A percentile compares a stretch with the other conserved stretches of the same genome.
phyloP scores from a whole-genome alignment of 345 rosid genomes.

The Cardiospermum halicacabum region DNA sequence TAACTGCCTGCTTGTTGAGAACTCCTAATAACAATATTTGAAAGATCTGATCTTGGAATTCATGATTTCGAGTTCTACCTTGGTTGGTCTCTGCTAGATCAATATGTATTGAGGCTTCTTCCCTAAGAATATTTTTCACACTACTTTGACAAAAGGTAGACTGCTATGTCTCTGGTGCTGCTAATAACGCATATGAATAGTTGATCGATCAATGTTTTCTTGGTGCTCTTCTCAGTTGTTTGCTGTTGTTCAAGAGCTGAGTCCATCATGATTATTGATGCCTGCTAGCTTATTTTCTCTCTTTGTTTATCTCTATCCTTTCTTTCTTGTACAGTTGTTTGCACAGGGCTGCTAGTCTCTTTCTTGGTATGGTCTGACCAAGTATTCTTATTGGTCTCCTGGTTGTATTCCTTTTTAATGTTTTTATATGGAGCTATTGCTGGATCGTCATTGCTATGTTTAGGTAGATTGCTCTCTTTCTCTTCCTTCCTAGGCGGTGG shows the following conservation, averaged over 20 bases:
- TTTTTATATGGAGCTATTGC: no score
- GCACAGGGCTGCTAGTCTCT: background rate
- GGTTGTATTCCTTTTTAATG: background rate
- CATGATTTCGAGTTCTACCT: no score
- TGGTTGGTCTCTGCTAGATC: no score
- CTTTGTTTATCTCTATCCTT: background rate
- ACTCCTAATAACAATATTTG: no score
- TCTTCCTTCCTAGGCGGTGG: no score
- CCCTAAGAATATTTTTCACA: background rate
- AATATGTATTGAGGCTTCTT: background rate
- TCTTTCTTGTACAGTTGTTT: no score
- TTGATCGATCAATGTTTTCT: no score
- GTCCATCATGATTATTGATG: background rate
- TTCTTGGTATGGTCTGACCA: background rate
- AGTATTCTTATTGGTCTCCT: background rate
- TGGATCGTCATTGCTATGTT: background rate
- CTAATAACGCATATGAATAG: no score
- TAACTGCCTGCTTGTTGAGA: background rate
- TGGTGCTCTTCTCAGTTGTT: no score
- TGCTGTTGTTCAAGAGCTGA: no score
- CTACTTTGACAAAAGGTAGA: background rate
- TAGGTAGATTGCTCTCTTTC: background rate
- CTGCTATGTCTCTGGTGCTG: no score
- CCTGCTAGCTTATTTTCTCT: background rate
- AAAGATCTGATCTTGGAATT: no score